Evolutionary conservation across 306 rosid species (phyloP).

Genomic region (Delonix regia): DNA sequence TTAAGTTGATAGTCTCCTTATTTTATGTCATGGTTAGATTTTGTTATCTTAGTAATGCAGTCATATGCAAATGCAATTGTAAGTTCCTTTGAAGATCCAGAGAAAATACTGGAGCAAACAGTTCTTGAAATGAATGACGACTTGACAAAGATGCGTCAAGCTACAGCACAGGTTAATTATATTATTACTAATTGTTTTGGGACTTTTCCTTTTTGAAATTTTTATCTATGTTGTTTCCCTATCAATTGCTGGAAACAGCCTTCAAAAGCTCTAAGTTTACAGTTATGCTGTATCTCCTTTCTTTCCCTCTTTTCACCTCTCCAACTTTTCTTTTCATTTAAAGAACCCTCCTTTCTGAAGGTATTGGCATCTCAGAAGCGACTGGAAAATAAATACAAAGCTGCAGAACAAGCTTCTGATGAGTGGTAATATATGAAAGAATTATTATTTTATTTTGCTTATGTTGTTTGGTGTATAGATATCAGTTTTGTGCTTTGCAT

Average conservation of each 20-base stretch:
- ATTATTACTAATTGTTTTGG: background rate
- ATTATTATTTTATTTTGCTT: constrained; percentile 25
- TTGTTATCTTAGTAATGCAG: constrained; percentile 56
- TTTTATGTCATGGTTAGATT: constrained; percentile 39
- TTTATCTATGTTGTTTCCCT: background rate
- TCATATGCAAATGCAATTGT: constrained; percentile 92
- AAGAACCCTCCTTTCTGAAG: constrained; percentile 41
- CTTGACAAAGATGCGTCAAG: constrained; percentile 97
- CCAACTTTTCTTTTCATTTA: constrained; percentile 13
- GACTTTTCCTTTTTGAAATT: background rate
- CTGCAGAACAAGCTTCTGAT: constrained; percentile 91
- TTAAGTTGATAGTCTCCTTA: constrained; percentile 27
- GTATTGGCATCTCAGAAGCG: constrained; percentile 96
- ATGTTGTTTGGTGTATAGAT: constrained; percentile 8
- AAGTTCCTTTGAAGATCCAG: constrained; percentile 94
- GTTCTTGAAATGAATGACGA: constrained; percentile 97
- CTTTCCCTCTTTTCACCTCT: background rate
- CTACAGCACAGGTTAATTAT: constrained; percentile 87
- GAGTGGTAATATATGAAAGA: constrained; percentile 72
- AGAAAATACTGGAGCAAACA: constrained; percentile 93
- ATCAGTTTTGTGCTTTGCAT: constrained; percentile 22
- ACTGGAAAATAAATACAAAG: constrained; percentile 85
- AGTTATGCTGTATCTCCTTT: background rate
- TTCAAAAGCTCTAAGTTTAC: background rate
- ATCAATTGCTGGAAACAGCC: constrained; percentile 1